Base-by-base conservation (phyloP, 2,329 filamentous ascomycete genomes). In the Chalaropsis thielavioides region DNA sequence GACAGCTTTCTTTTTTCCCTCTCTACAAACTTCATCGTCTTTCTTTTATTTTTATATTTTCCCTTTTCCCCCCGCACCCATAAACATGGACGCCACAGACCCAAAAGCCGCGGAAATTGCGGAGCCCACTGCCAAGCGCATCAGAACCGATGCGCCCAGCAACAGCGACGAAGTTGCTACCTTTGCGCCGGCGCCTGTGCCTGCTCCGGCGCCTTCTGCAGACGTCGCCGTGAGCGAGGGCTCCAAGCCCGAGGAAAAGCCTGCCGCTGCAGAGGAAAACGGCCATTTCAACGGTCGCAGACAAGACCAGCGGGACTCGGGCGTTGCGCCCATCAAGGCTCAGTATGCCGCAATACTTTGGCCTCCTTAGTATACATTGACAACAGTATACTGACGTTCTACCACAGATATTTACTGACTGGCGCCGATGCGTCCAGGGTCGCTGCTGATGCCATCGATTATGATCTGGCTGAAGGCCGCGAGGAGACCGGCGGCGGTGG, bases 101-200 rank as follows among this genome's bases (percentile, higher is more conserved):
- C 24, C 31, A 31, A 58, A 51, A 17, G 44, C 38, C 10, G n/a
- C n/a, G 13, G 41, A 59, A 5, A 63, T 58, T 19, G 68, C 71
- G 61, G 75, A 76, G 69, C 78, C 80, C 66, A 78, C 81, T 46
- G 74, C 80, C 62, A 88, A 88, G 76, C 80, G 83, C 70, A 76
- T 81, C 69, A 88, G 82, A 74, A 65, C 61, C 24, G 63, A 65
- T 46, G 46, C 66, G 6, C 8, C 61, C 17, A 46, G 15, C 24
- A 44, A 35, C 65, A 27, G 19, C 31, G 63, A 65, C n/a, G 66
- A 60, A 17, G 31, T 63, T 40, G 59, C 58, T 5, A 62, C 40
- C 22, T 66, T 67, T 62, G 66, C 63, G 38, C 62, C 66, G 11
- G 27, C 44, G 11, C 17, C 62, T 11, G 49, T 43, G 17, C 10